Conservation (phyloP, 352 stramenopile species). For the Globisporangium ultimum region DNA sequence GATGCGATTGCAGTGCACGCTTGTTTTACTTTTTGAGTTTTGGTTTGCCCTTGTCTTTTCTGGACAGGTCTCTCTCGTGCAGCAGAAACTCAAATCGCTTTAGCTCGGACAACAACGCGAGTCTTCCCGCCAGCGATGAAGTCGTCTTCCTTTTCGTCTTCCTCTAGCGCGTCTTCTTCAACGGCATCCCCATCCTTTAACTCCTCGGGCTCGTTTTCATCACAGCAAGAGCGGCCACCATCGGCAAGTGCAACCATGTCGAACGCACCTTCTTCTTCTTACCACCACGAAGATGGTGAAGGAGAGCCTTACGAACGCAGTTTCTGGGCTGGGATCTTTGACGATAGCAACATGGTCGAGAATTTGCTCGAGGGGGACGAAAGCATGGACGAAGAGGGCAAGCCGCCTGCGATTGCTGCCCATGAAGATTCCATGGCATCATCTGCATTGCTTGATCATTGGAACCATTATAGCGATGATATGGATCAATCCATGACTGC, state of each 20-base stretch:
- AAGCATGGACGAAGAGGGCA: conserved; percentile 21
- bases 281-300: conserved; percentile 1
- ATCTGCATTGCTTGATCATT: conserved; percentile 26
- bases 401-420: conserved; percentile 4
- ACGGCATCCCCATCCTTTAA: conserved; percentile 11
- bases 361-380: conserved; percentile 26
- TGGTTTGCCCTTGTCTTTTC: background rate
- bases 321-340: conserved; percentile 36
- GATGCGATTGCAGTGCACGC: background rate
- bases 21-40: background rate
- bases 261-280: too few relatives aligned
- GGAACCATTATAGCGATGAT: conserved; percentile 34
- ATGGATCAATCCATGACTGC: conserved; percentile 21
- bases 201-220: conserved; percentile 10
- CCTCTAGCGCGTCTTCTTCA: conserved; percentile 12
- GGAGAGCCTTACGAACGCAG: conserved; percentile 22
- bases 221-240: background rate
- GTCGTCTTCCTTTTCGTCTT: conserved; percentile 14
- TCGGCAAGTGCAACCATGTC: too few relatives aligned
- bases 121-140: conserved; percentile 2
- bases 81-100: too few relatives aligned
- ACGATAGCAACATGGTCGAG: conserved; percentile 24
- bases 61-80: too few relatives aligned
- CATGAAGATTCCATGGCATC: conserved; percentile 13
- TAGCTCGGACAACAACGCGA: too few relatives aligned